phyloP scores from a whole-genome alignment of 23 red algal genomes.

The Cyanidioschyzon merolae region DNA sequence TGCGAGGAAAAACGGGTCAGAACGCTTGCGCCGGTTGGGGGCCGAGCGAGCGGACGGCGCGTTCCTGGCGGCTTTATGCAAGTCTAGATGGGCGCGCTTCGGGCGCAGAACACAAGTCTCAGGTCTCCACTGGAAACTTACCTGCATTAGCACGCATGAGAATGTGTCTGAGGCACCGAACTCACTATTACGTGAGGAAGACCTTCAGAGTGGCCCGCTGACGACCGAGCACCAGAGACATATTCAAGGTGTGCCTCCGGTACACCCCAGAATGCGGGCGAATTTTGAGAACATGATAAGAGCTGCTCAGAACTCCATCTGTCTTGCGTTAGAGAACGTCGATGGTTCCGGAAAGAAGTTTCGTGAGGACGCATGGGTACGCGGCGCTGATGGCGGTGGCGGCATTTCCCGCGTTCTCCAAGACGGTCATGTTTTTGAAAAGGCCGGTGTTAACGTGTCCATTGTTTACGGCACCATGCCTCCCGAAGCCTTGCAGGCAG shows the following conservation, averaged over 20 bases:
- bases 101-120: no score
- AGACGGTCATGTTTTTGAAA: slow-evolving; percentile 88
- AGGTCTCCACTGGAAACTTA: no score
- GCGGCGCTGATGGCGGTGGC: slow-evolving; percentile 59
- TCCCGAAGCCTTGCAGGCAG: slow-evolving; percentile 84
- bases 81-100: no score
- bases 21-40: no score
- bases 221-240: not conserved
- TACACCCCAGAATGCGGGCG: slow-evolving; percentile 32
- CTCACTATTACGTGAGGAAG: not conserved
- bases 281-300: slow-evolving; percentile 92
- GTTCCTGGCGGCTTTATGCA: no score
- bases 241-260: not conserved
- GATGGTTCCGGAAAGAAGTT: slow-evolving; percentile 64
- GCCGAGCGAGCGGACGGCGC: no score
- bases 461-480: slow-evolving; percentile 99
- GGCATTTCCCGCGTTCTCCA: slow-evolving; percentile 88
- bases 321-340: slow-evolving; percentile 63
- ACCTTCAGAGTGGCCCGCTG: not conserved
- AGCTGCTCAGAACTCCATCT: slow-evolving; percentile 70
- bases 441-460: slow-evolving; percentile 93
- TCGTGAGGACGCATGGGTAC: slow-evolving; percentile 85
- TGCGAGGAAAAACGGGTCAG: no score
- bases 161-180: not conserved
- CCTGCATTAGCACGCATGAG: not conserved